Base-by-base conservation (phyloP, 2,329 filamentous ascomycete genomes). In the Teratosphaeria nubilosa region DNA sequence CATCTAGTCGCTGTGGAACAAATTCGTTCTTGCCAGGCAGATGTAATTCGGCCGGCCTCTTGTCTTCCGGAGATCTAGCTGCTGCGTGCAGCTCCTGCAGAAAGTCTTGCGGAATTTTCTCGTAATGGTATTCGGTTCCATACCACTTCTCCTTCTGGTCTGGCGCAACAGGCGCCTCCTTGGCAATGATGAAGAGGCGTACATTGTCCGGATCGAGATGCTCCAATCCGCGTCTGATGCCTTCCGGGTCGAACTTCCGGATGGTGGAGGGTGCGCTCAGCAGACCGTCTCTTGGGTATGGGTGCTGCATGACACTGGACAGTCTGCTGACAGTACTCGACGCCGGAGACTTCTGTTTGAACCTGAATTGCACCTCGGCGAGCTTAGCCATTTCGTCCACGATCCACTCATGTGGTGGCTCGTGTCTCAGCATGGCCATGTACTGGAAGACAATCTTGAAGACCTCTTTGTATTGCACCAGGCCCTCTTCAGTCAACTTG, bases 91-190 rank as follows among this genome's bases (percentile, higher is more conserved):
- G 80, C 55, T 90, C 85, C 11, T 79, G 76, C 71, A 95, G 78
- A 65, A 96, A 86, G 20, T 91, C 85, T 14, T 80, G 70, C 0
- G 91, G 86, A 37, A 99, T 88, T 69, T 85, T 87, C 69, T 95
- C 88, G 32, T 86, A 81, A 62, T 85, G 88, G 75, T 96, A 95
- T 69, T 97, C 91, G 0, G 94, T 99, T 9, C 92, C 92, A 67
- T 99, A 99, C 94, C 94, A 99, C 70, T 91, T 90, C 76, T 99
- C 94, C 69, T 88, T 95, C 71, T 86, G 77, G 63, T 95, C 82
- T 89, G 90, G 96, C 55, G 84, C 81, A 0, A 90, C 91, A 0
- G 91, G 91, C 64, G 86, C 88, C 9, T 88, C 86, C 68, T 91
- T 88, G 25, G 90, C 92, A 30, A 95, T 84, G 54, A 97, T 80